A percentile compares a stretch with the other conserved stretches of the same genome.
Evolutionary conservation across 257 asterid species (phyloP).

Genomic region (Scutellaria galericulata): DNA sequence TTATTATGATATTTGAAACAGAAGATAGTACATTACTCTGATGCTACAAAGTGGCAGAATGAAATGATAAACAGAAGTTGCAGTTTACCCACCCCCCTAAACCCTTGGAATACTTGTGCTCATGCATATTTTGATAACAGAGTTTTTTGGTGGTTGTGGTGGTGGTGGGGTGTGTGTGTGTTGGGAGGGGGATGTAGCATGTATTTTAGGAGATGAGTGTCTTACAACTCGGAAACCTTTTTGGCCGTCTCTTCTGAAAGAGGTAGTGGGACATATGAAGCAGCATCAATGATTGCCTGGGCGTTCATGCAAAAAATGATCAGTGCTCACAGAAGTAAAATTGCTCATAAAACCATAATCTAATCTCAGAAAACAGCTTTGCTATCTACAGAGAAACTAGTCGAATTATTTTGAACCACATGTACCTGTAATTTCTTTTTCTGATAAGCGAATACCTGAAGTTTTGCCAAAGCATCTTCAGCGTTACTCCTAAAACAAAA

Average conservation of each 20-base stretch:
- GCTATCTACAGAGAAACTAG: constrained; percentile 12
- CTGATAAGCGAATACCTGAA: constrained; percentile 73
- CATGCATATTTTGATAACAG: no score
- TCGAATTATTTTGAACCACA: constrained; percentile 10
- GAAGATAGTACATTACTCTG: background rate
- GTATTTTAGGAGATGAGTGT: constrained; percentile 24
- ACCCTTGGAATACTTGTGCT: no score
- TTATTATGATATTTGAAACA: background rate
- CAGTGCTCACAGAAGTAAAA: constrained; percentile 5
- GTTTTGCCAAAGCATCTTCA: constrained; percentile 83
- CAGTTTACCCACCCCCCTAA: no score
- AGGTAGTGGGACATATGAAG: constrained; percentile 91
- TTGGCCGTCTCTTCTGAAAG: constrained; percentile 81
- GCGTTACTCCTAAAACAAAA: constrained; percentile 62
- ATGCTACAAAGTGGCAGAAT: background rate
- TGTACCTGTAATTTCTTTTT: constrained; percentile 57
- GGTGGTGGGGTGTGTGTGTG: background rate
- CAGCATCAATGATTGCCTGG: constrained; percentile 93
- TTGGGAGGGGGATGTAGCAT: background rate
- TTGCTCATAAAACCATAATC: constrained; percentile 19
- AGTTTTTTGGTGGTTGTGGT: background rate
- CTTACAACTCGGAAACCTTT: constrained; percentile 79
- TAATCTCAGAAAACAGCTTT: constrained; percentile 4
- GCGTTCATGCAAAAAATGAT: constrained; percentile 33
- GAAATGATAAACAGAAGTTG: background rate